Percentiles rank a stretch among this genome's conserved stretches.
phyloP scores from a whole-genome alignment of 1,284 basidiomycete species.

The Blastosporella zonata region DNA sequence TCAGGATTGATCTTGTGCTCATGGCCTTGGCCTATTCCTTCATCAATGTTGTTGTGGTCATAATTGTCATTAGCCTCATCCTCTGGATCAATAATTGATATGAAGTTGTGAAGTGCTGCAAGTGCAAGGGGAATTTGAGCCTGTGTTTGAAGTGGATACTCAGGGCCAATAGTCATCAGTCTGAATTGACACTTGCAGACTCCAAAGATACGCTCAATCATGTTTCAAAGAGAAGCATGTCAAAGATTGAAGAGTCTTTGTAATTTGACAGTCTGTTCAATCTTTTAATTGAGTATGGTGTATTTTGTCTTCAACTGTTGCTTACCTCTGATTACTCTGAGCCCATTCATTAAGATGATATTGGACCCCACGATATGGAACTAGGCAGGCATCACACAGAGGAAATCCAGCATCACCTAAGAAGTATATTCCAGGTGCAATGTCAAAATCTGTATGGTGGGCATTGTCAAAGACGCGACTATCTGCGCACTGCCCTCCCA shows the following conservation, averaged over 20 bases:
- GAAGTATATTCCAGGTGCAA: conserved; percentile 27
- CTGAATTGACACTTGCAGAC: conserved; percentile 31
- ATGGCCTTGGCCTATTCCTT: neutral
- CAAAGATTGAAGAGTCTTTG: conserved; percentile 27
- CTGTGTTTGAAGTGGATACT: conserved; percentile 28
- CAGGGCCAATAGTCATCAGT: conserved; percentile 22
- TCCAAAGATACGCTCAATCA: conserved; percentile 40
- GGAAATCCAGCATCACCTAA: conserved; percentile 38
- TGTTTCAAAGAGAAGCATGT: conserved; percentile 33
- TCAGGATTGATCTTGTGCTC: conserved; percentile 3
- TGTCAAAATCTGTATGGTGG: conserved; percentile 19
- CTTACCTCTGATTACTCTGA: conserved; percentile 18
- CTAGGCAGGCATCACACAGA: conserved; percentile 28
- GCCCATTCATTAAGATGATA: conserved; percentile 36
- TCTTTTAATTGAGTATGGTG: neutral
- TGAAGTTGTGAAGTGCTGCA: conserved; percentile 22
- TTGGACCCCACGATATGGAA: conserved; percentile 27
- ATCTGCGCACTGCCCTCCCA: conserved; percentile 38
- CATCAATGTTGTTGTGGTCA: neutral
- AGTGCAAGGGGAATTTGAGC: conserved; percentile 29
- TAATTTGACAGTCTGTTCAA: conserved; percentile 24
- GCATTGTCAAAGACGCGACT: conserved; percentile 26
- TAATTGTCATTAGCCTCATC: neutral
- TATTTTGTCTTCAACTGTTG: neutral
- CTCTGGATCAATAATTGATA: neutral